These are phyloP conservation scores for Candida odintsovae DNA, from an alignment of 805 yeast species.

Conservation along the genomic window DNA sequence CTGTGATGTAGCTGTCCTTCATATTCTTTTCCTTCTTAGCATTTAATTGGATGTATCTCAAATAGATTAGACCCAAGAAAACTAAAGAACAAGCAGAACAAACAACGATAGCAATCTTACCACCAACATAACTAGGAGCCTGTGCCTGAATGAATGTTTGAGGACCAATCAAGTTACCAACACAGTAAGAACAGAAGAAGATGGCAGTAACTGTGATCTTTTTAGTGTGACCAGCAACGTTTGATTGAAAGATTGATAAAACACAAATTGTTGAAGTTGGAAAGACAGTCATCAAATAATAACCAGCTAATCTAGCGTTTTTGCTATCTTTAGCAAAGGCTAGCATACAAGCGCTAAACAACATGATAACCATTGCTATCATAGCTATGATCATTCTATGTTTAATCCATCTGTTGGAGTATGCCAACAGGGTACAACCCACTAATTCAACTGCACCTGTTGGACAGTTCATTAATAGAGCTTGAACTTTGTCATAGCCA, in stretches of 20 bases:
- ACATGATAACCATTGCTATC: neutral
- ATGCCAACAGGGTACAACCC: conserved; percentile 24
- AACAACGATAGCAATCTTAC: neutral
- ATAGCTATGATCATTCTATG: conserved; percentile 20
- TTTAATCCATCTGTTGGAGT: conserved; percentile 10
- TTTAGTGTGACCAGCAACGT: conserved; percentile 74
- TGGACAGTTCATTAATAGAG: conserved; percentile 26
- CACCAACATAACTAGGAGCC: conserved; percentile 44
- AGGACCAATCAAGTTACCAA: conserved; percentile 69
- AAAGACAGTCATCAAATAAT: conserved; percentile 28
- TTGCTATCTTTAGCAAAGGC: conserved; percentile 25
- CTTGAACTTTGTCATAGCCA: conserved; percentile 5
- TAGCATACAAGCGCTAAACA: conserved; percentile 28
- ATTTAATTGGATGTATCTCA: neutral
- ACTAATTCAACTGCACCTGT: conserved; percentile 29
- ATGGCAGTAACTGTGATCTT: conserved; percentile 54
- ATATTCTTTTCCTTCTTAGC: neutral
- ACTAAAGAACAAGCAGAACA: neutral
- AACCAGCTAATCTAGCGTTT: conserved; percentile 21
- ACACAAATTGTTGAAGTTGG: conserved; percentile 32
- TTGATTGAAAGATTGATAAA: conserved; percentile 32
- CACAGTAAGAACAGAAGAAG: conserved; percentile 57
- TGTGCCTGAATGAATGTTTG: conserved; percentile 55
- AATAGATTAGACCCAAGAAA: neutral
- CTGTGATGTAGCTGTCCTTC: neutral